Conservation (phyloP, 768 basidiomycete genomes). For the Pulveroboletus sp. region DNA sequence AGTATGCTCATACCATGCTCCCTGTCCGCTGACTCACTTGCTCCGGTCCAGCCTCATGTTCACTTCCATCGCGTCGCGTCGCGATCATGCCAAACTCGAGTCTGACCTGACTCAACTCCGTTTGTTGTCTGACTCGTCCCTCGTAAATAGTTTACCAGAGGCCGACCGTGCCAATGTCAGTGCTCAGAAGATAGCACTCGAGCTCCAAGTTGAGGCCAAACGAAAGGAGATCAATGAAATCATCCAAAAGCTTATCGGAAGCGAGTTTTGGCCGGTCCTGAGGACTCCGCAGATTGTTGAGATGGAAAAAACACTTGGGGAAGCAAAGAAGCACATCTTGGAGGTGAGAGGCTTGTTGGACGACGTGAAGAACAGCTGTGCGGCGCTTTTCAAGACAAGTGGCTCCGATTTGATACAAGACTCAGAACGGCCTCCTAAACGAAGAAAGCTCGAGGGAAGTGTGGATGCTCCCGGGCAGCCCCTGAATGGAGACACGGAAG, state of each 20-base stretch:
- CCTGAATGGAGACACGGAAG: neutral
- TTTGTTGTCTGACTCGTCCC: conserved; percentile 24
- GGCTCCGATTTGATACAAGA: conserved; percentile 9
- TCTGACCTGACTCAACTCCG: conserved; percentile 30
- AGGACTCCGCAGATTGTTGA: conserved; percentile 23
- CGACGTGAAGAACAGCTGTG: conserved; percentile 22
- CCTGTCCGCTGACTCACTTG: neutral
- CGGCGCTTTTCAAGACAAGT: conserved; percentile 20
- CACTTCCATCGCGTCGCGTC: conserved; percentile 32
- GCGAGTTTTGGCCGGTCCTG: conserved; percentile 41
- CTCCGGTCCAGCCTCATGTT: conserved; percentile 33
- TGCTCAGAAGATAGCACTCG: conserved; percentile 21
- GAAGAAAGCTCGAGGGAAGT: conserved; percentile 21
- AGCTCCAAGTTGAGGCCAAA: conserved; percentile 26
- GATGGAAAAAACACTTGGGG: conserved; percentile 21
- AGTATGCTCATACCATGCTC: conserved; percentile 28
- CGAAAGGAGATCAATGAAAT: conserved; percentile 31
- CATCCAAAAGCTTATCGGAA: conserved; percentile 31
- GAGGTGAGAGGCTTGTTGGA: conserved; percentile 28
- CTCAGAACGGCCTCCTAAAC: conserved; percentile 26
- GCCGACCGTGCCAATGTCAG: conserved; percentile 23
- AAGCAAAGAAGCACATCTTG: conserved; percentile 28
- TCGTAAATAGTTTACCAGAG: conserved; percentile 22
- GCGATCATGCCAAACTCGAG: conserved; percentile 31
- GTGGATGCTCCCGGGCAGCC: neutral